phyloP scores from a whole-genome alignment of 2,329 filamentous ascomycete genomes.

The Chaetoscypha palmicola region DNA sequence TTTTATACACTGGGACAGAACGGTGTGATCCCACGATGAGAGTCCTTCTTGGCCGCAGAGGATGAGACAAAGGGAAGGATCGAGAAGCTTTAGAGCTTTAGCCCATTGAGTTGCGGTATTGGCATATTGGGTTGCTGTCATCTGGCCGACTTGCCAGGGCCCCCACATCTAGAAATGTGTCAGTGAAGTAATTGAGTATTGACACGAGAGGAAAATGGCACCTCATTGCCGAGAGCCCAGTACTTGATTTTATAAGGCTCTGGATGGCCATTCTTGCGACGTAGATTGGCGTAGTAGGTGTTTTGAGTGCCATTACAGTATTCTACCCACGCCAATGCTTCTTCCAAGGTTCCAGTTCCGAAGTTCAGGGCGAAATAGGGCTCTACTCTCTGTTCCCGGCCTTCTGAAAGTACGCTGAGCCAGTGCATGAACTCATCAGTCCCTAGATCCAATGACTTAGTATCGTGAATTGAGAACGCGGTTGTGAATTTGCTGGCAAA shows the following conservation, averaged over 20 bases:
- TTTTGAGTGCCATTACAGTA: constrained; percentile 77
- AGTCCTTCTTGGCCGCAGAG: constrained; percentile 57
- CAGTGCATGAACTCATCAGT: constrained; percentile 83
- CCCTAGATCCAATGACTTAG: constrained; percentile 11
- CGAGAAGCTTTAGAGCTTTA: constrained; percentile 50
- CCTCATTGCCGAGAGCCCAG: constrained; percentile 77
- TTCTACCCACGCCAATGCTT: constrained; percentile 68
- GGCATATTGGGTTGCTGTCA: constrained; percentile 50
- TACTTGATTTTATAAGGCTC: constrained; percentile 79
- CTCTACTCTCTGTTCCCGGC: constrained; percentile 55
- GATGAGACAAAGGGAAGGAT: constrained; percentile 53
- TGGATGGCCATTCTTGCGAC: constrained; percentile 65
- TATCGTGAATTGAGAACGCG: no score
- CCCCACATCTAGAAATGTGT: constrained; percentile 26
- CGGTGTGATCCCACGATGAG: constrained; percentile 56
- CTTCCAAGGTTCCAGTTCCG: constrained; percentile 58
- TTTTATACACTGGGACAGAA: constrained; percentile 52
- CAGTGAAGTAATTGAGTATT: no score
- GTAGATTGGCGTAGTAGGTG: constrained; percentile 75
- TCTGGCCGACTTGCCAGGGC: constrained; percentile 42
- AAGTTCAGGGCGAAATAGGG: constrained; percentile 78
- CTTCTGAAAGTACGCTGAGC: constrained; percentile 62
- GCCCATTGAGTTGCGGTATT: constrained; percentile 52
- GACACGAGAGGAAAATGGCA: constrained; percentile 16
- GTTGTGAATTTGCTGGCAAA: not conserved